A percentile compares a stretch with the other conserved stretches of the same genome.
phyloP scores from a whole-genome alignment of 2,329 filamentous ascomycete genomes.

The Cucurbitaria berberidis region DNA sequence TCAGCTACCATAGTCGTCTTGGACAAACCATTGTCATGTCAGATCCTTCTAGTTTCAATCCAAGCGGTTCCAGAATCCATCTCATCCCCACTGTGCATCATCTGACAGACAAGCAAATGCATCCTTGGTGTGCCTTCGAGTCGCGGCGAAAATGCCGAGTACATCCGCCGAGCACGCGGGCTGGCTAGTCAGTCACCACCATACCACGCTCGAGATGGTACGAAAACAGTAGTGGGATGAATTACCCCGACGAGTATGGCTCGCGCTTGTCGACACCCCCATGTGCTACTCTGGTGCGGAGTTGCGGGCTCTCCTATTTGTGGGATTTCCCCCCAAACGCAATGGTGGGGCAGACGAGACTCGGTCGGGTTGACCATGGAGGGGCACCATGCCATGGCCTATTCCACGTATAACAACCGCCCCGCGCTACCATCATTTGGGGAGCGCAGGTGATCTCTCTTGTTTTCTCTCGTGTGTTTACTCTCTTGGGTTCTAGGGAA shows the following conservation, averaged over 20 bases:
- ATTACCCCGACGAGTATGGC: constrained; percentile 10
- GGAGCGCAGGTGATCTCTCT: neutral
- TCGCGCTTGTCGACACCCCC: neutral
- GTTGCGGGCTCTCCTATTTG: constrained; percentile 25
- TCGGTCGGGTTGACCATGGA: neutral
- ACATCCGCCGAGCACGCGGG: neutral
- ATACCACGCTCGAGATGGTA: too few relatives aligned
- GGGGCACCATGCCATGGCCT: neutral
- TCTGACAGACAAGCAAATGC: too few relatives aligned
- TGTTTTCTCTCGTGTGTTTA: neutral
- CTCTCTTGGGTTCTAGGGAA: too few relatives aligned
- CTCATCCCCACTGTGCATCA: too few relatives aligned
- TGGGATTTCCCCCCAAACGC: constrained; percentile 19
- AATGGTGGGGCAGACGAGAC: neutral
- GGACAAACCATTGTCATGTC: too few relatives aligned
- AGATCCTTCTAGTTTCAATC: too few relatives aligned
- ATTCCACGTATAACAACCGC: neutral
- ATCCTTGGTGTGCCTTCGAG: too few relatives aligned
- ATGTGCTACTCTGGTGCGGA: constrained; percentile 9
- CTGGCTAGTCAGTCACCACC: too few relatives aligned
- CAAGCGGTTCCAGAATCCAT: too few relatives aligned
- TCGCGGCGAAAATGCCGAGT: too few relatives aligned
- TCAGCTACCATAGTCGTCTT: too few relatives aligned
- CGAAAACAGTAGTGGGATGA: too few relatives aligned
- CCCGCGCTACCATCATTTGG: neutral